Base-by-base conservation (phyloP, 371 early-diverging fungal species). In the Apophysomyces ossiformis region DNA sequence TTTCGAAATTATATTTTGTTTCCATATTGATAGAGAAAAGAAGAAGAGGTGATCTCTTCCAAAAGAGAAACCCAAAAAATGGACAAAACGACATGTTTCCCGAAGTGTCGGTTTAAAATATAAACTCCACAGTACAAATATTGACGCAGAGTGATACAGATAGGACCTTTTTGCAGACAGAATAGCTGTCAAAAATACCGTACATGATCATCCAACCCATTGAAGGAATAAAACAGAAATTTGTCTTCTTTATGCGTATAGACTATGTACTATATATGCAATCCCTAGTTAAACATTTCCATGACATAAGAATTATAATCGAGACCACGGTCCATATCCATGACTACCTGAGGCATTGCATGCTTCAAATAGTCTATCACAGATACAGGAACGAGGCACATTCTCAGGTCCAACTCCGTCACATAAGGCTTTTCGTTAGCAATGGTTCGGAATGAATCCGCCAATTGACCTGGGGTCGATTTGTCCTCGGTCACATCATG, bases 401-500 rank as follows among this genome's bases (percentile, higher is more conserved):
- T 81, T 63, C 78, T 83, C 54, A 93, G 69, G 65, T 95, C 93
- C 16, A 87, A 66, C 66, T 88, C 90, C 0, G 93, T 93, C 11
- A 93, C 86, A 72, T 87, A 92, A 1, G 89, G 89, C 73, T 95
- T 96, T 47, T 92, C 96, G 5, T 82, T 88, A 1, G 97, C 93
- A 58, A 96, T 86, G 18, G 91, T 87, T 57, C 86, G 81, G 88
- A 97, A 97, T 21, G 98, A 90, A 61, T 91, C 89, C 35, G 79
- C 79, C 9, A 97, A 80, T 77, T 97, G 96, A 57, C 93, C 94
- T 1, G 95, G 92, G 5, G 92, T 89, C 2, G 95, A 91, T 67
- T 93, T 89, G 76, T 97, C 98, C 80, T 97, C 97, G 26, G 94
- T 93, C 4, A 94, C 85, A 38, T 87, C 86, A 4, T 92, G 89